Base-by-base conservation (phyloP, 2,329 filamentous ascomycete genomes). In the Periconia macrospinosa region DNA sequence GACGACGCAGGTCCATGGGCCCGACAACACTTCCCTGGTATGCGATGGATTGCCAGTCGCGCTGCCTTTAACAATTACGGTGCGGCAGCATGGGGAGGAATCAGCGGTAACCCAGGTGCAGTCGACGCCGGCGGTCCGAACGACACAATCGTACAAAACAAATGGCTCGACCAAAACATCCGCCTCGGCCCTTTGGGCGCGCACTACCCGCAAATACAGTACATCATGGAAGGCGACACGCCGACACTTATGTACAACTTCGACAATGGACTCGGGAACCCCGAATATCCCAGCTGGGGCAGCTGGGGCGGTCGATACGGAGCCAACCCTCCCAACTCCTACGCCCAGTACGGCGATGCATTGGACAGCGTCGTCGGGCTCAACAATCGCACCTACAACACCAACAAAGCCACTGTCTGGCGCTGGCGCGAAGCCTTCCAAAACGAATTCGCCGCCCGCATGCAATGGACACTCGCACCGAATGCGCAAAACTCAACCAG, bases 1-100 rank as follows among this genome's bases (percentile, higher is more conserved):
- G 81, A 84, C 57, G 77, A 85, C 59, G 76, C 78, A 0, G 81
- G 81, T 0, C 62, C 73, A 1, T 84, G 81, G 81, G 78, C 84
- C 42, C 76, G 81, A 6, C 59, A 70, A 17, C 72, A 72, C 1
- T 83, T 76, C 52, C 81, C 81, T 0, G 72, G 78, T 14, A 64
- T 84, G n/a, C 78, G 80, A 54, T 83, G 81, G 61, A 80, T 84
- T 46, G 73, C 69, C 14, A 81, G 79, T 1, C 60, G 82, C 1
- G 81, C 83, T 61, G 79, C 73, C 2, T 84, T 77, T 73, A 80
- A 79, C 57, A 67, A 77, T 45, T 85, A 84, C 57, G 70, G 69
- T 2, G 57, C 74, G 23, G 80, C 81, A 0, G 65, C 81, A 0
- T 84, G 82, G 81, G 72, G 67, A 79, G 81, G 82, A 1, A 84